phyloP scores from a whole-genome alignment of 1,284 basidiomycete species.

The Malassezia globosa region DNA sequence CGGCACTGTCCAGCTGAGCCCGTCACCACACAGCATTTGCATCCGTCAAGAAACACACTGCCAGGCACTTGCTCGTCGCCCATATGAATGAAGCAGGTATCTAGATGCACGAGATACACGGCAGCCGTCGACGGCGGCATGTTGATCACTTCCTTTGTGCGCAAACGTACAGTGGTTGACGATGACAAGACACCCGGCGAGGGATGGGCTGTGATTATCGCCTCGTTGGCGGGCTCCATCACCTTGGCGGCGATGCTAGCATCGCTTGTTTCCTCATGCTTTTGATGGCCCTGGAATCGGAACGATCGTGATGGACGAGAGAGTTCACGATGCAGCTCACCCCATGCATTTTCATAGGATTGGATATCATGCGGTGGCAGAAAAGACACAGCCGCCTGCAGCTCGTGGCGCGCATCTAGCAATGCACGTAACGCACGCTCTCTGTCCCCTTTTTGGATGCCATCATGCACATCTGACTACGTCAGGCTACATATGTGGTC shows the following conservation, averaged over 20 bases:
- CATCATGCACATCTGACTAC: no score
- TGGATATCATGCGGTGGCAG: slow-evolving; percentile 12
- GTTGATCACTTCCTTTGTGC: neutral
- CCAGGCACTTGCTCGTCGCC: slow-evolving; percentile 2
- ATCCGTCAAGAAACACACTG: slow-evolving; percentile 10
- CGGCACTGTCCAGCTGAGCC: slow-evolving; percentile 8
- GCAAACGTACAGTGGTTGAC: no score
- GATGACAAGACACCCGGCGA: no score
- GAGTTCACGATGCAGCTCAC: slow-evolving; percentile 4
- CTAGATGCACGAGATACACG: slow-evolving; percentile 2
- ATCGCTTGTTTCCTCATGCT: neutral
- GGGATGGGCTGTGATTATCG: no score
- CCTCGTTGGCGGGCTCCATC: neutral
- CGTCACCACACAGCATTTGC: slow-evolving; percentile 3
- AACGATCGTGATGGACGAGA: neutral
- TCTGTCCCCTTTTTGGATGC: no score
- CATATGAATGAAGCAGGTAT: neutral
- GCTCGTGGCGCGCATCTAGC: slow-evolving; percentile 7
- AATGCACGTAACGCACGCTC: slow-evolving; percentile 1
- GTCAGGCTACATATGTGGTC: neutral
- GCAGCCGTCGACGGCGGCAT: neutral
- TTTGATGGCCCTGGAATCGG: neutral
- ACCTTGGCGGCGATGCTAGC: neutral
- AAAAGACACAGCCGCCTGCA: slow-evolving; percentile 5
- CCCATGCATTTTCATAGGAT: slow-evolving; percentile 8